A percentile compares a stretch with the other conserved stretches of the same genome.
phyloP scores from a whole-genome alignment of 1,284 basidiomycete genomes.

The Amylostereum chailletii region DNA sequence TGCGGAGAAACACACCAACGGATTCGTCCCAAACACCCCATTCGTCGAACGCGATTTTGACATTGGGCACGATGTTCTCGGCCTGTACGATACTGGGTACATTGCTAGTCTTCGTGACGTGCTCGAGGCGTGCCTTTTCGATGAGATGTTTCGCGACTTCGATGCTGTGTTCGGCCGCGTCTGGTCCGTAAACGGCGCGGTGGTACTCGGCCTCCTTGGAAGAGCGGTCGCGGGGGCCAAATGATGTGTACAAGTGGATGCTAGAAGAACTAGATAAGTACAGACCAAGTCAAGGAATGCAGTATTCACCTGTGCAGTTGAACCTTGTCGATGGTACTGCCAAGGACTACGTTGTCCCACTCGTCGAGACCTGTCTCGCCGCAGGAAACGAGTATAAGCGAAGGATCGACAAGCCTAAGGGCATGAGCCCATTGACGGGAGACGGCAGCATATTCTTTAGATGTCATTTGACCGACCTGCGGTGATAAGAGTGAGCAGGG shows the following conservation, averaged over 20 bases:
- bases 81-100: background rate
- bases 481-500: slow-evolving; percentile 20
- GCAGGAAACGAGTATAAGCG: slow-evolving; percentile 49
- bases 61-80: slow-evolving; percentile 11
- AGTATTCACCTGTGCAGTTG: slow-evolving; percentile 22
- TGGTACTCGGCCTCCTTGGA: slow-evolving; percentile 17
- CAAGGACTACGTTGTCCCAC: slow-evolving; percentile 28
- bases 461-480: slow-evolving; percentile 58
- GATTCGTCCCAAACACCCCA: slow-evolving; percentile 48
- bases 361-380: slow-evolving; percentile 40
- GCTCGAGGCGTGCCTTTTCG: slow-evolving; percentile 16
- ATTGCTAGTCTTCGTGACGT: slow-evolving; percentile 1
- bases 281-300: too few species aligned
- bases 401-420: slow-evolving; percentile 50
- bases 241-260: slow-evolving; percentile 20
- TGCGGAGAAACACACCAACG: slow-evolving; percentile 12
- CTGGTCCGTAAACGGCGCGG: slow-evolving; percentile 23
- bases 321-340: slow-evolving; percentile 24
- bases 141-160: slow-evolving; percentile 40
- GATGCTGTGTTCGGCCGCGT: slow-evolving; percentile 39
- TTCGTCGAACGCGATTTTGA: slow-evolving; percentile 39
- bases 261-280: slow-evolving; percentile 1
- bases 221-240: slow-evolving; percentile 17
- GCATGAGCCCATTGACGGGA: slow-evolving; percentile 61
- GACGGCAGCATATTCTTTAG: slow-evolving; percentile 48